Conservation (phyloP, 352 stramenopile species). For the Phytopythium oedochilum region DNA sequence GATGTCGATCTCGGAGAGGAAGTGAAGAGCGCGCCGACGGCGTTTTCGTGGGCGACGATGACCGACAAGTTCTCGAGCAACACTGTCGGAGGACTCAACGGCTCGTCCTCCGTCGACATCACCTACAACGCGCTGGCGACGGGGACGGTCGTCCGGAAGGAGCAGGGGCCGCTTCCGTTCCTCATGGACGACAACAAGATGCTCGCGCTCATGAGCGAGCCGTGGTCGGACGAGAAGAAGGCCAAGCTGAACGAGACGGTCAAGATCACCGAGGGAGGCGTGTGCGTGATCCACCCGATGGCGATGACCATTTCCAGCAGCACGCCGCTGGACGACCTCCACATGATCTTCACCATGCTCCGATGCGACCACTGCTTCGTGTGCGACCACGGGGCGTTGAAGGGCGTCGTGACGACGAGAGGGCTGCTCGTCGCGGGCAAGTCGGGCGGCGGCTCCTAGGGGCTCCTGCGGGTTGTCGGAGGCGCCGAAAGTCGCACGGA, state of each 20-base stretch:
- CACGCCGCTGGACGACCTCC: slow-evolving; percentile 79
- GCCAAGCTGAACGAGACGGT: slow-evolving; percentile 45
- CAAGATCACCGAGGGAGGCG: slow-evolving; percentile 63
- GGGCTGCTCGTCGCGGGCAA: slow-evolving; percentile 55
- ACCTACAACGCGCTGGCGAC: slow-evolving; percentile 57
- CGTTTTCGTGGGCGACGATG: slow-evolving; percentile 59
- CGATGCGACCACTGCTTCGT: slow-evolving; percentile 87
- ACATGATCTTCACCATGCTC: slow-evolving; percentile 91
- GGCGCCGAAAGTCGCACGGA: no score
- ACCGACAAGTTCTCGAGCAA: slow-evolving; percentile 53
- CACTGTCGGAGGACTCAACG: slow-evolving; percentile 57
- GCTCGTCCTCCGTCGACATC: slow-evolving; percentile 56
- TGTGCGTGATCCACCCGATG: slow-evolving; percentile 70
- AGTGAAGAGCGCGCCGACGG: slow-evolving; percentile 18
- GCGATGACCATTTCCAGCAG: slow-evolving; percentile 78
- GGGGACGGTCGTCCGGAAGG: slow-evolving; percentile 16
- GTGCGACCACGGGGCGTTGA: slow-evolving; percentile 76
- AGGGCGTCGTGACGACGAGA: slow-evolving; percentile 81
- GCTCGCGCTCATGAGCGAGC: slow-evolving; percentile 64
- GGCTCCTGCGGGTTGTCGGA: no score
- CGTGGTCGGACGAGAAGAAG: slow-evolving; percentile 59
- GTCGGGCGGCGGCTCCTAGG: slow-evolving; percentile 1
- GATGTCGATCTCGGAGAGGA: slow-evolving; percentile 75
- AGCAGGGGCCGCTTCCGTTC: slow-evolving; percentile 44
- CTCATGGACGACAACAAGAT: slow-evolving; percentile 83